A percentile compares a stretch with the other conserved stretches of the same genome.
Conservation (phyloP, 1,139 yeast species). For the Taiozyma onychis region DNA sequence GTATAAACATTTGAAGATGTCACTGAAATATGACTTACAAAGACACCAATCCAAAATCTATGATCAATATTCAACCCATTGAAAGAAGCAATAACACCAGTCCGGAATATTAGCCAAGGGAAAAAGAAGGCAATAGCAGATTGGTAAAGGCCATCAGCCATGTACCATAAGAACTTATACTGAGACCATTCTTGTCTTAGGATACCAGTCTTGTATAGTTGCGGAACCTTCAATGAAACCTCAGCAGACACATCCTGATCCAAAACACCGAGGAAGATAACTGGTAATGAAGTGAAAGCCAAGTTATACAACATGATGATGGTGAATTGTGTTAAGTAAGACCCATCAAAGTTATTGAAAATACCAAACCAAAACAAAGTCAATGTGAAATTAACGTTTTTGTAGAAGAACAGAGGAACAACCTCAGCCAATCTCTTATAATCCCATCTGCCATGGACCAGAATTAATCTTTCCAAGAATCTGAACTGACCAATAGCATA, state of each 20-base stretch:
- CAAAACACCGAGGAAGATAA: conserved; percentile 80
- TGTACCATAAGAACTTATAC: conserved; percentile 74
- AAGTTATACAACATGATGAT: conserved; percentile 88
- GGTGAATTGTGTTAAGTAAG: conserved; percentile 88
- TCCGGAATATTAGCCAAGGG: conserved; percentile 66
- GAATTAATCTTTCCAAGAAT: conserved; percentile 65
- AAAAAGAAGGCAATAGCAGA: conserved; percentile 80
- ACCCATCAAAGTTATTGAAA: conserved; percentile 79
- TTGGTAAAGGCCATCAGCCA: conserved; percentile 86
- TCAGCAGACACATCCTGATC: conserved; percentile 90
- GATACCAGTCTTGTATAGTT: conserved; percentile 81
- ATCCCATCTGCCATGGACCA: conserved; percentile 97
- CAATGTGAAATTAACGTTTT: conserved; percentile 83
- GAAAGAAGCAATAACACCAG: conserved; percentile 48
- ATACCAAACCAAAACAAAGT: conserved; percentile 93
- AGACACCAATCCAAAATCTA: conserved; percentile 79
- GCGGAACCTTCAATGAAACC: conserved; percentile 81
- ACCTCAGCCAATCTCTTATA: conserved; percentile 87
- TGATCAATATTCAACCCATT: conserved; percentile 72
- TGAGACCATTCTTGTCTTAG: conserved; percentile 77
- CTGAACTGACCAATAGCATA: conserved; percentile 97
- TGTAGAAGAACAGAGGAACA: conserved; percentile 91
- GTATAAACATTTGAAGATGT: conserved; percentile 79
- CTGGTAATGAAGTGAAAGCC: conserved; percentile 94
- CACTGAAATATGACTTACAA: conserved; percentile 74